Base-by-base conservation (phyloP, 805 yeast genomes). In the Yamadazyma endophytica region DNA sequence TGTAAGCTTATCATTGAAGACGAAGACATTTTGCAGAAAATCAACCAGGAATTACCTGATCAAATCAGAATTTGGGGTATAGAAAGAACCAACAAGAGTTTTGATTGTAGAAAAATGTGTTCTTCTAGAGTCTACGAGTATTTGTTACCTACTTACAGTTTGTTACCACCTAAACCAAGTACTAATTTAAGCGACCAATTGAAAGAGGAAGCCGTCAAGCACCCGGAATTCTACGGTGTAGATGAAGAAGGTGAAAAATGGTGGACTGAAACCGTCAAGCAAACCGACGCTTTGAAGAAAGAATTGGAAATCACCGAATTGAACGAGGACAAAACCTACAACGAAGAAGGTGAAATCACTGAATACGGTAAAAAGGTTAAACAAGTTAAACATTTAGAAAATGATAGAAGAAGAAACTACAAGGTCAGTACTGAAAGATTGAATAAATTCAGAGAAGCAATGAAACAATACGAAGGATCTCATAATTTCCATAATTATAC, bases 121-220 rank as follows among this genome's bases (percentile, higher is more conserved):
- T 81, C 92, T 3, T 87, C 96, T n/a, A 77, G 98, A 54, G 72
- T 94, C 40, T 92, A 92, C 56, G 98, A 92, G 63, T 92, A 92
- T 53, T 61, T 92, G 47, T 70, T 92, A 52, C 98, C 98, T 24
- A 85, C 95, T 0, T 89, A 87, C 55, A 77, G 95, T 1, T 75
- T 92, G 41, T 64, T 92, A 35, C 92, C 95, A 7, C 97, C 98
- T n/a, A 79, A 82, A 50, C 95, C 95, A 5, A 64, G 68, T 24
- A 70, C 88, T 17, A 65, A 74, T 7, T 64, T 92, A 39, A 82
- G 77, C 31, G 68, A 75, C 38, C 73, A 76, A 47, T 70, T 86
- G 27, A 61, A 54, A 28, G 68, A 66, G 25, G 77, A 80, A 44
- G 73, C 68, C 32, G 52, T 40, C 3, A 71, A 71, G 36, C 54